These are phyloP conservation scores for Serpula lacrymans DNA, from an alignment of 768 basidiomycete species.

Conservation along the genomic window DNA sequence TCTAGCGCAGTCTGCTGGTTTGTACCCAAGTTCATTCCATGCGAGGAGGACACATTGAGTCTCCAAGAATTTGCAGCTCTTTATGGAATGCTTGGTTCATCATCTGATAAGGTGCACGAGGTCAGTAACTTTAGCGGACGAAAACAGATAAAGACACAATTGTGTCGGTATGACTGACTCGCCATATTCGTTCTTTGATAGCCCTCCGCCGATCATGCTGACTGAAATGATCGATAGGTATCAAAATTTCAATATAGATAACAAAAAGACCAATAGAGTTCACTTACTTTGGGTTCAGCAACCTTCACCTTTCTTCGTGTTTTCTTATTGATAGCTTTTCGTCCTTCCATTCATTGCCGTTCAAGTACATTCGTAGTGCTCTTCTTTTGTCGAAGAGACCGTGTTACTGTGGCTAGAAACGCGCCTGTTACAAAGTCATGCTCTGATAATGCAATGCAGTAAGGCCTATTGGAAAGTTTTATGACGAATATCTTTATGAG, in stretches of 20 bases:
- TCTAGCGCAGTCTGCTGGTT: constrained; percentile 68
- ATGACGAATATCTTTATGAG: too few species aligned
- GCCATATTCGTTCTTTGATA: constrained; percentile 70
- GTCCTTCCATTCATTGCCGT: constrained; percentile 63
- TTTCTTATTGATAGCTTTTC: constrained; percentile 55
- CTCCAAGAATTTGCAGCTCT: constrained; percentile 69
- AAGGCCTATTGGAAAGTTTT: too few species aligned
- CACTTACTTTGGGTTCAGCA: constrained; percentile 63
- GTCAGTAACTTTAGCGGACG: too few species aligned
- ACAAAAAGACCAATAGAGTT: constrained; percentile 4
- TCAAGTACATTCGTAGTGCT: constrained; percentile 74
- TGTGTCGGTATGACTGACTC: too few species aligned
- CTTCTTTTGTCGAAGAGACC: constrained; percentile 55
- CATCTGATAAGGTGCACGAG: constrained; percentile 41
- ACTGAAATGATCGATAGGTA: constrained; percentile 36
- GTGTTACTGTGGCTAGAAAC: too few species aligned
- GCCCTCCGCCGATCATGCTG: constrained; percentile 54
- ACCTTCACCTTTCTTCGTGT: constrained; percentile 72
- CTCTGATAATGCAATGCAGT: too few species aligned
- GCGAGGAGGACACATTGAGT: constrained; percentile 63
- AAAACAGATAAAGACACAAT: too few species aligned
- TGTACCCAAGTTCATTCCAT: constrained; percentile 72
- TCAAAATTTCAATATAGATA: neutral
- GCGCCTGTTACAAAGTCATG: too few species aligned
- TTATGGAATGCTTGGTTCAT: constrained; percentile 59